Conservation (phyloP, 2,329 filamentous ascomycete genomes). For the Mycosphaerella arachidis region DNA sequence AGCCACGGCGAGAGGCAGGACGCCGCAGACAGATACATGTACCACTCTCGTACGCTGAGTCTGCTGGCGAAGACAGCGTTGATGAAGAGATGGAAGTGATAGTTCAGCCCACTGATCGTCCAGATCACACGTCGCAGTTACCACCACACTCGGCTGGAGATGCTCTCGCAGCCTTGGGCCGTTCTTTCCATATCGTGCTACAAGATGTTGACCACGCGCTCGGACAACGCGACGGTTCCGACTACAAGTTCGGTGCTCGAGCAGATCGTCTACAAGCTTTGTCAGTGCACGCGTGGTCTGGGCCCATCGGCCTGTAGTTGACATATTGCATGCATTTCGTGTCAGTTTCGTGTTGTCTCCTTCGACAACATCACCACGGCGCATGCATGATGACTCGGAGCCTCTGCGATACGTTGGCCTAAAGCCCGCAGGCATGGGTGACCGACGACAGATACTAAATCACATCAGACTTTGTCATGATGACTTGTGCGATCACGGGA, state of each 20-base stretch:
- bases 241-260: neutral
- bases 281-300: neutral
- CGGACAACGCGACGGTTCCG: neutral
- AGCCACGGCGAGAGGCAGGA: neutral
- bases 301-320: no score
- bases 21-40: neutral
- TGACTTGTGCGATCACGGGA: no score
- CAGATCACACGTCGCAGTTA: no score
- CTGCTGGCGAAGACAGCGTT: neutral
- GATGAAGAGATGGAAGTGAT: neutral
- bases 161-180: neutral
- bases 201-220: neutral
- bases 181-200: neutral
- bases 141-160: neutral
- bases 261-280: neutral
- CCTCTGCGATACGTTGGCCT: no score
- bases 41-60: neutral
- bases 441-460: no score
- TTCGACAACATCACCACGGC: no score
- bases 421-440: no score
- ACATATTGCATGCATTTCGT: no score
- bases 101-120: no score
- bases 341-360: no score
- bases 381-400: no score
- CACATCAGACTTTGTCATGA: no score